Conservation (phyloP, 2,329 filamentous ascomycete species). For the Neofusicoccum umdonicola region DNA sequence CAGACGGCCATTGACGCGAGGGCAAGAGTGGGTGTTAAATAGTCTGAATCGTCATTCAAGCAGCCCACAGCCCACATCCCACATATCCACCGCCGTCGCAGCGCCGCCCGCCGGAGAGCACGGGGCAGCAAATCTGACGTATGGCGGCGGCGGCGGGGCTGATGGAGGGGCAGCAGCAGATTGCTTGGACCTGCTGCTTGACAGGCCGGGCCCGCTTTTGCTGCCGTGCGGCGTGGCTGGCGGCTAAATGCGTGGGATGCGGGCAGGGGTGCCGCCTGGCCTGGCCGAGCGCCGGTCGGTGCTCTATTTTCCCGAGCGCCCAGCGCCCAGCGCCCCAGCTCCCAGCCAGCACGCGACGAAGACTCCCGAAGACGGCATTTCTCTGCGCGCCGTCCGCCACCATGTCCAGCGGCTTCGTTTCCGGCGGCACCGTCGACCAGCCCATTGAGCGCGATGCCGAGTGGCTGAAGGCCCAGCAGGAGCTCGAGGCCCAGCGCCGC, state of each 20-base stretch:
- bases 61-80: background rate
- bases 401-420: conserved; percentile 21
- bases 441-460: conserved; percentile 51
- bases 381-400: background rate
- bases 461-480: conserved; percentile 64
- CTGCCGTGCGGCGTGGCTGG: background rate
- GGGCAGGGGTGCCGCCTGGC: background rate
- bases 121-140: no score
- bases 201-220: background rate
- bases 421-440: conserved; percentile 22
- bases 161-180: background rate
- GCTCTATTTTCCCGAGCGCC: background rate
- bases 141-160: background rate
- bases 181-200: conserved; percentile 1
- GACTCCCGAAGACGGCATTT: no score
- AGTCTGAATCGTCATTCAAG: background rate
- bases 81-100: background rate
- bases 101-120: background rate
- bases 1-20: conserved; percentile 1
- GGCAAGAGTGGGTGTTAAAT: conserved; percentile 9
- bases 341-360: no score
- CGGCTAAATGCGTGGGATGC: background rate
- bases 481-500: conserved; percentile 61
- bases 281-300: background rate
- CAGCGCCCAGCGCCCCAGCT: background rate